These are phyloP conservation scores for Capsicum baccatum DNA, from an alignment of 257 asterid genomes.

Conservation along the genomic window DNA sequence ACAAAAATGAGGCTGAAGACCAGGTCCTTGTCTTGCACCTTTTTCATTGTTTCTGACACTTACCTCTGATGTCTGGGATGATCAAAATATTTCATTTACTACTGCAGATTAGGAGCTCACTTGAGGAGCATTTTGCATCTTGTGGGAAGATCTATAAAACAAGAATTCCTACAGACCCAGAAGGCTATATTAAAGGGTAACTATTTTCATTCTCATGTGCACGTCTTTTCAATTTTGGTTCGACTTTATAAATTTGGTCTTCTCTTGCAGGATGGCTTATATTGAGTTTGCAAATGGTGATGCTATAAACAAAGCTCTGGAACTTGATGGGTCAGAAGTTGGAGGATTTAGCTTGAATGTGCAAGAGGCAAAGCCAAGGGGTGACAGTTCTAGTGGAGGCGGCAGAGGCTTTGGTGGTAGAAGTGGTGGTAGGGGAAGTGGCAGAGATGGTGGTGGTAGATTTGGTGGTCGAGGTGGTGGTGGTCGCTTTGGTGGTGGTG, in stretches of 20 bases:
- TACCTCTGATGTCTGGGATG: background rate
- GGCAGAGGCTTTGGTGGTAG: constrained; percentile 49
- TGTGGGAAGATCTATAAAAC: constrained; percentile 78
- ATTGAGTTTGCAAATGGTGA: constrained; percentile 55
- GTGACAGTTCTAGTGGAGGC: constrained; percentile 38
- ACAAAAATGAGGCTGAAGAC: constrained; percentile 51
- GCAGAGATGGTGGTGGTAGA: constrained; percentile 35
- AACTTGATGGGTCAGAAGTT: constrained; percentile 53
- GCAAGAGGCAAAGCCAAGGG: constrained; percentile 70
- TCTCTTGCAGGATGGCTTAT: constrained; percentile 65
- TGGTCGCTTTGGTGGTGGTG: constrained; percentile 39
- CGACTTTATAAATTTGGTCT: background rate
- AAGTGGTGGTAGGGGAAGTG: constrained; percentile 31
- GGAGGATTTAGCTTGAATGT: constrained; percentile 51
- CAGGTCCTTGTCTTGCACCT: constrained; percentile 44
- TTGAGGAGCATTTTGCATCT: constrained; percentile 66
- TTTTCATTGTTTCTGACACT: background rate
- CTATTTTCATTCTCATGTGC: constrained; percentile 1
- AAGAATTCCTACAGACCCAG: constrained; percentile 64
- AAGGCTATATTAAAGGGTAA: constrained; percentile 72
- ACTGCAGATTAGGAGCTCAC: constrained; percentile 64
- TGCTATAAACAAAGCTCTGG: constrained; percentile 59
- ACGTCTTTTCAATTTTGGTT: background rate
- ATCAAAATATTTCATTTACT: background rate
- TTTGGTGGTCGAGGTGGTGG: constrained; percentile 29